Evolutionary conservation across 2,329 filamentous ascomycete species (phyloP).

Genomic region (Epichloe bromicola): DNA sequence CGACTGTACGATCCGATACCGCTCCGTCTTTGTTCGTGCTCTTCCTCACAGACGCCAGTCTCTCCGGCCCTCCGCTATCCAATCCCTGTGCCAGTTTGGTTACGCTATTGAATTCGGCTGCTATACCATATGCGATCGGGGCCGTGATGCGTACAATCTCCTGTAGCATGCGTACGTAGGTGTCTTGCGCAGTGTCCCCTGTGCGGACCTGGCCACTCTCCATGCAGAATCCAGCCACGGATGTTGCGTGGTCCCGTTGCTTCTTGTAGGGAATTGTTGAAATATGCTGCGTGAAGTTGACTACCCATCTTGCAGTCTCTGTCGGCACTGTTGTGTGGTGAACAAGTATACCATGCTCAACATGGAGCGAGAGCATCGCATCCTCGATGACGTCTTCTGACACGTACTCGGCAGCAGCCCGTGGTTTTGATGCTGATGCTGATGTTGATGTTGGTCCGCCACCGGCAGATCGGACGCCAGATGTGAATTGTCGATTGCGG

Average conservation of each 20-base stretch:
- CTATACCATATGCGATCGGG: constrained; percentile 58
- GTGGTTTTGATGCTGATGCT: constrained; percentile 21
- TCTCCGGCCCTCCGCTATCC: constrained; percentile 41
- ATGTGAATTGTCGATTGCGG: constrained; percentile 54
- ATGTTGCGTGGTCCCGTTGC: constrained; percentile 33
- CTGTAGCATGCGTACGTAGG: constrained; percentile 63
- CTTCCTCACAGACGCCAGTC: constrained; percentile 49
- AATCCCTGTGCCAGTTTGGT: constrained; percentile 45
- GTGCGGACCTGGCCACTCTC: constrained; percentile 62
- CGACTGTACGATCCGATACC: constrained; percentile 40
- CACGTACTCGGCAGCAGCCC: constrained; percentile 32
- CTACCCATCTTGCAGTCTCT: constrained; percentile 62
- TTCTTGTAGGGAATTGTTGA: constrained; percentile 61
- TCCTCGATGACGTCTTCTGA: constrained; percentile 59
- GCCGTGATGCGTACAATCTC: constrained; percentile 60
- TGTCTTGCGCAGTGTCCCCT: constrained; percentile 52
- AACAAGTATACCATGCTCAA: constrained; percentile 52
- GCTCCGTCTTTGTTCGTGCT: constrained; percentile 44
- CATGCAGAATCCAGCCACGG: constrained; percentile 61
- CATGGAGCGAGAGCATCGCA: constrained; percentile 55
- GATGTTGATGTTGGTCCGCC: constrained; percentile 17
- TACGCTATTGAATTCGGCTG: constrained; percentile 45
- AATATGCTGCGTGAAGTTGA: constrained; percentile 64
- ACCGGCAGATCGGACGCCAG: constrained; percentile 41
- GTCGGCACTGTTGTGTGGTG: constrained; percentile 50